These are phyloP conservation scores for Candida mattraensis DNA, from an alignment of 805 yeast species.

Conservation along the genomic window DNA sequence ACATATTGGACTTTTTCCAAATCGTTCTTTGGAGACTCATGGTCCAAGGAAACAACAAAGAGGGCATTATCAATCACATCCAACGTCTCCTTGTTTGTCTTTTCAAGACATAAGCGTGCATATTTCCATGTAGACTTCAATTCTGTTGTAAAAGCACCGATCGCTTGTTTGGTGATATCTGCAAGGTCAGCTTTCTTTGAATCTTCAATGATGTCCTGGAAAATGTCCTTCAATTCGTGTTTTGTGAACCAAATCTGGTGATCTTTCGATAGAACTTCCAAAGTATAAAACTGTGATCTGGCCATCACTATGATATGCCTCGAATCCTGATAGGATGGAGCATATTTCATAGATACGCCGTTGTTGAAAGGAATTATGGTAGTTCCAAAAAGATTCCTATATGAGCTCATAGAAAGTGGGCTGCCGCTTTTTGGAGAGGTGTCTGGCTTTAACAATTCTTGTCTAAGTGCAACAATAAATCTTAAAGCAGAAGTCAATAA, in stretches of 20 bases:
- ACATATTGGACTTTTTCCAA: conserved; percentile 49
- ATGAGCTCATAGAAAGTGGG: conserved; percentile 68
- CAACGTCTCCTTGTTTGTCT: conserved; percentile 38
- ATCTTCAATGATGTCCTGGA: conserved; percentile 44
- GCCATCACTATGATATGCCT: conserved; percentile 51
- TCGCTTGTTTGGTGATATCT: conserved; percentile 43
- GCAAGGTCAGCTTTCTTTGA: conserved; percentile 36
- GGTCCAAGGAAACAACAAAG: conserved; percentile 52
- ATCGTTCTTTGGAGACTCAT: conserved; percentile 45
- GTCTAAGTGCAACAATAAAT: conserved; percentile 59
- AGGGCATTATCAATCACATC: conserved; percentile 47
- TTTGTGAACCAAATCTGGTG: conserved; percentile 53
- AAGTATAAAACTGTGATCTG: conserved; percentile 48
- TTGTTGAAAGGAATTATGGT: conserved; percentile 52
- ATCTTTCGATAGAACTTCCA: conserved; percentile 47
- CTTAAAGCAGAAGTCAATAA: conserved; percentile 65
- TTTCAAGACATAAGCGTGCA: conserved; percentile 43
- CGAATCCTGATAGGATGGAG: conserved; percentile 35
- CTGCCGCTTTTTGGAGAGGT: conserved; percentile 47
- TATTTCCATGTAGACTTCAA: conserved; percentile 47
- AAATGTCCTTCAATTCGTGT: conserved; percentile 45
- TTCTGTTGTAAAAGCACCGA: conserved; percentile 58
- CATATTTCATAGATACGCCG: conserved; percentile 41
- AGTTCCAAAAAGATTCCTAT: conserved; percentile 65
- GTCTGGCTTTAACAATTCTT: conserved; percentile 57